These are phyloP conservation scores for Cladosporium velox DNA, from an alignment of 2,329 filamentous ascomycete species.

Conservation along the genomic window DNA sequence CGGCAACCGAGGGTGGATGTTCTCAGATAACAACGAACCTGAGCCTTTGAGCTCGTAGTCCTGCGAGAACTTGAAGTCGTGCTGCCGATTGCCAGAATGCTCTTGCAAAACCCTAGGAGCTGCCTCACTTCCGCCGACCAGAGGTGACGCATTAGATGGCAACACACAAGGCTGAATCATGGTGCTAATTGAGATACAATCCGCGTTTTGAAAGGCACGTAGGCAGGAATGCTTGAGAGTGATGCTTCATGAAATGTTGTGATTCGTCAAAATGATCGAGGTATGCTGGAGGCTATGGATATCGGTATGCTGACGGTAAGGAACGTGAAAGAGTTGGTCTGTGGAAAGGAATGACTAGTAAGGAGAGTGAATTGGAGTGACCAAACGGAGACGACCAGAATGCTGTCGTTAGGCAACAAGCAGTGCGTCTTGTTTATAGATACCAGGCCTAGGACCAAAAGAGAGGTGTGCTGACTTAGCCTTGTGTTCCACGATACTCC, in stretches of 20 bases:
- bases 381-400: conserved; percentile 18
- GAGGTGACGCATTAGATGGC: conserved; percentile 45
- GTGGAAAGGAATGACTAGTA: conserved; percentile 47
- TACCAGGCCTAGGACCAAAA: conserved; percentile 24
- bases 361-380: conserved; percentile 30
- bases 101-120: conserved; percentile 43
- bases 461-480: conserved; percentile 33
- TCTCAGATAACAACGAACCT: conserved; percentile 34
- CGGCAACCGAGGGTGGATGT: conserved; percentile 19
- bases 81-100: conserved; percentile 45
- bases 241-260: conserved; percentile 30
- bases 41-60: conserved; percentile 37
- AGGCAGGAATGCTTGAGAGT: conserved; percentile 31
- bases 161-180: conserved; percentile 42
- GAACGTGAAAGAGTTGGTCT: conserved; percentile 46
- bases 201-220: conserved; percentile 35
- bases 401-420: conserved; percentile 25
- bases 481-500: conserved; percentile 34
- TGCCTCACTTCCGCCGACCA: conserved; percentile 33
- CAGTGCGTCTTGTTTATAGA: conserved; percentile 22
- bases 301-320: conserved; percentile 43
- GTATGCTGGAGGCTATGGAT: conserved; percentile 16
- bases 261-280: conserved; percentile 15
- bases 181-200: conserved; percentile 23
- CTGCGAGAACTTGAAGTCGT: conserved; percentile 16